Base-by-base conservation (phyloP, 345 rosid species). In the Gossypium australe region DNA sequence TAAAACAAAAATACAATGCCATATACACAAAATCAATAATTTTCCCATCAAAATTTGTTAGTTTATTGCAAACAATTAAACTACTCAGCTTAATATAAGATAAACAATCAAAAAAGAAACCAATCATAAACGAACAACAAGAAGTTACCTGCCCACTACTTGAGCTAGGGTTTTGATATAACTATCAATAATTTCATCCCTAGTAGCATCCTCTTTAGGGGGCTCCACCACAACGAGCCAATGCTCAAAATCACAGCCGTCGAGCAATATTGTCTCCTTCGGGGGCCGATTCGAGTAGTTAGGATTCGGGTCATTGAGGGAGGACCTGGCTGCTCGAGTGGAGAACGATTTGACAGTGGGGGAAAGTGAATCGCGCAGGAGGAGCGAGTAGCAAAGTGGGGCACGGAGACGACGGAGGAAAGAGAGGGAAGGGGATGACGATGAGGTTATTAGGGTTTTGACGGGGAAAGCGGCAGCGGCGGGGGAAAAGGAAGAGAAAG, bases 241-340 rank as follows among this genome's bases (percentile, higher is more conserved):
- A 78, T 95, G 99, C 63, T 95, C 87, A 47, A 93, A 95, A 82
- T 95, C 99, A 75, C 97, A 93, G 0, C 99, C 93, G 72, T 93
- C 98, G 60, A 95, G 91, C 83, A 95, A 77, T 53, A 93, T 93
- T 29, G 98, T 90, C 85, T 93, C 99, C 76, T 93, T 89, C 0
- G 98, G 94, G 11, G 99, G 98, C 41, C 99, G 78, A 56, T 91
- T 95, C 5, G 97, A 91, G 93, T 95, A 95, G 82, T 95, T 95
- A 44, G 97, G 97, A 73, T 75, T 85, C 0, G 87, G 88, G 58
- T 95, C 92, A 62, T 74, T 91, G 17, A 95, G 91, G 17, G 98
- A 89, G 0, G 97, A 86, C 20, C 92, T 76, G 0, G 94, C 80
- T 5, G 87, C 72, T 3, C 86, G 84, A 2, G 91, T 80, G 0